Conservation (phyloP, 495 filamentous ascomycete species). For the Bacidia rubella region DNA sequence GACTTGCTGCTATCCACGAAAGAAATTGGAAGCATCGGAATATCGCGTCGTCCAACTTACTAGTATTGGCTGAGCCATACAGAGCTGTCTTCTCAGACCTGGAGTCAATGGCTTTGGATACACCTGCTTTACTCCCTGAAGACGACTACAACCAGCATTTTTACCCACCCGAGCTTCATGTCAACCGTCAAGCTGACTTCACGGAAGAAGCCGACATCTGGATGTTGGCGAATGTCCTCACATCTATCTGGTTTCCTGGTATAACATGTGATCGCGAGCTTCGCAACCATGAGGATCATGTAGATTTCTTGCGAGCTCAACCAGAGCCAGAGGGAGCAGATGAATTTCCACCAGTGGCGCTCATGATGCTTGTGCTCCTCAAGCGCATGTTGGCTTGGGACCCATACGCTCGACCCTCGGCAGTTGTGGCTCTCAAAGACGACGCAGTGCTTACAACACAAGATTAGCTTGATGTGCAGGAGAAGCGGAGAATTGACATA, state of each 20-base stretch:
- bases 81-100: slow-evolving; percentile 3
- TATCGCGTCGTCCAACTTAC: slow-evolving; percentile 4
- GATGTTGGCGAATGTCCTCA: slow-evolving; percentile 5
- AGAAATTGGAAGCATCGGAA: slow-evolving; percentile 5
- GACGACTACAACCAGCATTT: neutral
- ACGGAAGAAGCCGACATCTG: slow-evolving; percentile 6
- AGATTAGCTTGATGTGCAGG: too few species aligned
- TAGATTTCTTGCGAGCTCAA: too few species aligned
- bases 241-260: slow-evolving; percentile 3
- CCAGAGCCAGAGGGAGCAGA: too few species aligned
- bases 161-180: slow-evolving; percentile 3
- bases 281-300: too few species aligned
- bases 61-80: neutral
- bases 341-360: too few species aligned
- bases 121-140: neutral
- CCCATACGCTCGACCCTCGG: too few species aligned
- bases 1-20: slow-evolving; percentile 4
- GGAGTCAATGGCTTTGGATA: neutral
- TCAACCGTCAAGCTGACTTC: neutral
- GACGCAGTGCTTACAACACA: too few species aligned
- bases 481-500: too few species aligned
- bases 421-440: too few species aligned
- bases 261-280: too few species aligned
- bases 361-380: too few species aligned
- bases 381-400: too few species aligned